Evolutionary conservation across 1,139 yeast genomes (phyloP), one percentile per base, ranked within the genome.

Genomic region (Kluyveromyces marxianus): DNA sequence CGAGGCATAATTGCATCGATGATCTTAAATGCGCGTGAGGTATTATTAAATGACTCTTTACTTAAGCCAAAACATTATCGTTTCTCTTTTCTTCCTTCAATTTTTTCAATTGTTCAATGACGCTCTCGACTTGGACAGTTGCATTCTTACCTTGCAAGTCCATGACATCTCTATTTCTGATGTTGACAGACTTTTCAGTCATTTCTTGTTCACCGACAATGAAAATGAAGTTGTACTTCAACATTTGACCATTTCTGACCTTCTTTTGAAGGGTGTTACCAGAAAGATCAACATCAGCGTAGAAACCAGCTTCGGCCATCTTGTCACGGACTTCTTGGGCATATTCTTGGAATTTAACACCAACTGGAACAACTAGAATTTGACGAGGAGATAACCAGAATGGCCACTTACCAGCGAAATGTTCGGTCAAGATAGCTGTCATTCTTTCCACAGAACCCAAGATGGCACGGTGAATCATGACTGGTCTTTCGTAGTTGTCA

Each of bases 341-440:
- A 63, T 92, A 92, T 54, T 82, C 95, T 63, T 75, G 80, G 74
- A 83, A 90, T 67, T 87, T 87, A 54, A 86, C 94, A 61, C 96
- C 96, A 59, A 92, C 96, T 57, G 98, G 98, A 32, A 92, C 90
- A 60, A 92, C 92, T 62, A 89, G 74, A 48, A 89, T 75, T 71
- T 92, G 98, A 75, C 97, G 85, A 62, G 98, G 98, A 31, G 97
- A 89, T 62, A 92, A 75, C 98, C 98, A 92, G 77, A 92, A 84
- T 61, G 98, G 98, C 97, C 97, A 90, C 68, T 87, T 89, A 63
- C 98, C 98, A 65, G 90, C 95, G 71, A 75, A 90, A 71, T 92
- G 97, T 69, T 92, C 98, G 50, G 95, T 89, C 69, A 92, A 80
- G 59, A 92, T 88, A 52, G 96, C 97, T 56, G 96, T 84, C 96